phyloP scores from a whole-genome alignment of 2,329 filamentous ascomycete genomes.

The Monosporascus sp. region DNA sequence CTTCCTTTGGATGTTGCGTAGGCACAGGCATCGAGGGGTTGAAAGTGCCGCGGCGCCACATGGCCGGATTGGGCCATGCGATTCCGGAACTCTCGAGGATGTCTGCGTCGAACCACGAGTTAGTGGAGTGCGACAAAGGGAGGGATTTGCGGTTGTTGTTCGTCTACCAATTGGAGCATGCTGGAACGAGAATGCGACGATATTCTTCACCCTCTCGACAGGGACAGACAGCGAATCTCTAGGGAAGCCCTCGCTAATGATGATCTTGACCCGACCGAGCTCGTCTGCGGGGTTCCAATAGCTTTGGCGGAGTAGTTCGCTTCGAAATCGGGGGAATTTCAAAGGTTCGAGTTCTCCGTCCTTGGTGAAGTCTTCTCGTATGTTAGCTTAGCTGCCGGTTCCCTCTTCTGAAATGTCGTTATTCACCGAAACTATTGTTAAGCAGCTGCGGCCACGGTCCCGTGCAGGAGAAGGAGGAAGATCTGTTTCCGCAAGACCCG shows the following conservation, averaged over 20 bases:
- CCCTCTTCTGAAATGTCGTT: too few relatives aligned
- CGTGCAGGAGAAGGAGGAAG: conserved; percentile 47
- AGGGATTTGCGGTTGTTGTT: neutral
- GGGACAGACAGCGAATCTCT: conserved; percentile 46
- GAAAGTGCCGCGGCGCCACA: conserved; percentile 55
- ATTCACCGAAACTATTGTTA: conserved; percentile 37
- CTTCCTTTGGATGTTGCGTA: conserved; percentile 37
- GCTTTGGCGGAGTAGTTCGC: conserved; percentile 61
- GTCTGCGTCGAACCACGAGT: conserved; percentile 40
- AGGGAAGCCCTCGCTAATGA: conserved; percentile 69
- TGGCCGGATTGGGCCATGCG: conserved; percentile 71
- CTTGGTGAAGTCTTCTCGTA: conserved; percentile 42
- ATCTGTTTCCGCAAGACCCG: conserved; percentile 33
- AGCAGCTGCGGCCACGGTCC: conserved; percentile 47
- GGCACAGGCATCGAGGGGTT: conserved; percentile 37
- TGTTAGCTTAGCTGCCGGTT: conserved; percentile 16
- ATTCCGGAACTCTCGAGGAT: conserved; percentile 68
- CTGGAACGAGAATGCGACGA: conserved; percentile 77
- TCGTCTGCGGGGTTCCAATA: conserved; percentile 69
- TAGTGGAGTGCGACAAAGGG: conserved; percentile 1
- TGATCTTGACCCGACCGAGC: conserved; percentile 68
- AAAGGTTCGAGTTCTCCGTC: conserved; percentile 57
- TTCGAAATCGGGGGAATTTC: conserved; percentile 67
- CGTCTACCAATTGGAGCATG: conserved; percentile 70
- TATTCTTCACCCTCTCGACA: conserved; percentile 64